Percentiles rank a stretch among this genome's conserved stretches.
These are phyloP conservation scores for Globisporangium cystogenes DNA, from an alignment of 352 stramenopile species.

Conservation along the genomic window DNA sequence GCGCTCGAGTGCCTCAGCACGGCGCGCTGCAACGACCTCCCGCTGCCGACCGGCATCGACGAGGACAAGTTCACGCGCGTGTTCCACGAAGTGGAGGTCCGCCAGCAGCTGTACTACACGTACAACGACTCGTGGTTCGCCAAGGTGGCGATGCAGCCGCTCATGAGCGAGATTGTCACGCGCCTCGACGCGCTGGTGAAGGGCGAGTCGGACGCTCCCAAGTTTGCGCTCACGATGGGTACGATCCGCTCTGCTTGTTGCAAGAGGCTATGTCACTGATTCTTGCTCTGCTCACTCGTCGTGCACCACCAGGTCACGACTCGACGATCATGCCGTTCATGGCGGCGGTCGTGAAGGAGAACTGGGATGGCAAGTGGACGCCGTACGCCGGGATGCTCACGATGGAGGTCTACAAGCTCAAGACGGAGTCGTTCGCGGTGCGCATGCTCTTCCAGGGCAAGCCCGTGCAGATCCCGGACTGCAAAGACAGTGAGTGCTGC, in stretches of 20 bases:
- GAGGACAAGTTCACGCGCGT: conserved; percentile 73
- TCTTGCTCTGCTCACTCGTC: background rate
- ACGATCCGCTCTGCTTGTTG: conserved; percentile 2
- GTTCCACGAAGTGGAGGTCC: conserved; percentile 70
- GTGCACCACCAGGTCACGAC: conserved; percentile 41
- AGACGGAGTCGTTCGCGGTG: conserved; percentile 39
- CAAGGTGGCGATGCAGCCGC: conserved; percentile 84
- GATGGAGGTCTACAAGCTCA: conserved; percentile 81
- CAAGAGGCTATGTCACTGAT: background rate
- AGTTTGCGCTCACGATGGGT: conserved; percentile 80
- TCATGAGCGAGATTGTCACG: conserved; percentile 63
- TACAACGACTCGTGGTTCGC: conserved; percentile 81
- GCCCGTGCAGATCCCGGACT: conserved; percentile 63
- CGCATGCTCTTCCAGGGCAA: conserved; percentile 77
- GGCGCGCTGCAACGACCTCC: conserved; percentile 70
- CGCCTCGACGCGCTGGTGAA: conserved; percentile 48
- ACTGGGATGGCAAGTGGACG: conserved; percentile 82
- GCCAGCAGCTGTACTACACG: conserved; percentile 51
- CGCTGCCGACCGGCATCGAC: conserved; percentile 55
- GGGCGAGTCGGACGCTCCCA: conserved; percentile 28
- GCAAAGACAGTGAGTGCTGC: conserved; percentile 49
- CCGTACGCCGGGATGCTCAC: conserved; percentile 74
- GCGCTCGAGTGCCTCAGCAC: conserved; percentile 81
- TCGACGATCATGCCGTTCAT: conserved; percentile 86
- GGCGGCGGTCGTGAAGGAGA: conserved; percentile 54